A percentile compares a stretch with the other conserved stretches of the same genome.
These are phyloP conservation scores for Prunus mongolica DNA, from an alignment of 306 rosid species.

Conservation along the genomic window DNA sequence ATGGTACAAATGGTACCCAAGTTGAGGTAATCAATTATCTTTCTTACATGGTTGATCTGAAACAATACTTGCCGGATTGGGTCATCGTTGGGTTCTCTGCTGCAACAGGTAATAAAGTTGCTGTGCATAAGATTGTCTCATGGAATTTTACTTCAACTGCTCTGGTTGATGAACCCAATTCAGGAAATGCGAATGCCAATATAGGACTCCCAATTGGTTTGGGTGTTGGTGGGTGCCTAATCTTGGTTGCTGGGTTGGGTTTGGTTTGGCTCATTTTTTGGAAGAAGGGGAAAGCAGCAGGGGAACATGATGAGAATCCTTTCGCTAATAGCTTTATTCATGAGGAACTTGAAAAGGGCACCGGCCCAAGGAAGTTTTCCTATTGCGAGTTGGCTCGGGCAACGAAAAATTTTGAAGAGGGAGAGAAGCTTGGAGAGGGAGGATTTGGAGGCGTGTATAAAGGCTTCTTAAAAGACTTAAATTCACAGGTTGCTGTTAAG, in stretches of 20 bases:
- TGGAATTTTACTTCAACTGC: no score
- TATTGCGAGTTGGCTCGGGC: neutral
- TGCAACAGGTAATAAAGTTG: neutral
- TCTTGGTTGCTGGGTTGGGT: neutral
- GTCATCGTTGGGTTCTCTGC: conserved; percentile 13
- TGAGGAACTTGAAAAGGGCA: neutral
- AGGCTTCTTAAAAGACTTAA: no score
- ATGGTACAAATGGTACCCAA: neutral
- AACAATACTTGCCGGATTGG: neutral
- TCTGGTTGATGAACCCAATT: neutral
- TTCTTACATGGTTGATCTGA: neutral
- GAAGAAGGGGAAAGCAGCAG: neutral
- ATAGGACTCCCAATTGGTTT: neutral
- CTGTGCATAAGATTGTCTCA: no score
- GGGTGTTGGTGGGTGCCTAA: neutral
- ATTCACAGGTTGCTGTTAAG: no score
- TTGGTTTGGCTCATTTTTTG: neutral
- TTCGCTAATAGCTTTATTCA: neutral
- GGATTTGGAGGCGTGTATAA: no score
- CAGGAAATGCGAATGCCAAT: neutral
- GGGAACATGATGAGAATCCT: neutral
- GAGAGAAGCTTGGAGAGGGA: no score
- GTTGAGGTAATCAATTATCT: neutral
- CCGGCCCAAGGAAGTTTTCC: neutral
- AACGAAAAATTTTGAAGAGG: no score